Evolutionary conservation across 208 protist species (phyloP).

Genomic region (Trichomonas vaginalis): DNA sequence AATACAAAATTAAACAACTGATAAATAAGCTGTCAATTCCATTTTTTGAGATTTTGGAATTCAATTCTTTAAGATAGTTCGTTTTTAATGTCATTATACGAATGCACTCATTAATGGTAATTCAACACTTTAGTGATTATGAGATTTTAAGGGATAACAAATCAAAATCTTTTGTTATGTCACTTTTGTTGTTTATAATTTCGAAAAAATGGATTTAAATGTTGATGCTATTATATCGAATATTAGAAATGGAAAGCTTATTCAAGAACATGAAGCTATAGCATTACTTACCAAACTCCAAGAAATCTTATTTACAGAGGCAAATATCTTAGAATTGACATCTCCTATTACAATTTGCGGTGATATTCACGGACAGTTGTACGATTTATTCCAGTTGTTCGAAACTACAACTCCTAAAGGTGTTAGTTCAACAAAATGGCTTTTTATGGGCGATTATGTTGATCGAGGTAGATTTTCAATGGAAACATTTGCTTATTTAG

Average conservation of each 20-base stretch:
- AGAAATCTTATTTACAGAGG: constrained; percentile 19
- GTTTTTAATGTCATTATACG: too few species aligned
- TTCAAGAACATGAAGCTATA: not conserved
- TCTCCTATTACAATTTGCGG: constrained; percentile 34
- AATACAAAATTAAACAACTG: too few species aligned
- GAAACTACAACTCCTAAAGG: constrained; percentile 12
- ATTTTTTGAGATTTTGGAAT: too few species aligned
- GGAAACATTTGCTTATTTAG: constrained; percentile 31
- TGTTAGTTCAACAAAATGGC: not conserved
- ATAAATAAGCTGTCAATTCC: too few species aligned
- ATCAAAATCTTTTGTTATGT: too few species aligned
- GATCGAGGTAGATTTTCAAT: constrained; percentile 33
- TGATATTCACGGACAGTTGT: constrained; percentile 39
- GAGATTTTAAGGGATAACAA: too few species aligned
- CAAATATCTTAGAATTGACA: constrained; percentile 28
- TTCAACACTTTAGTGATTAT: too few species aligned
- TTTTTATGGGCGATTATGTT: constrained; percentile 42
- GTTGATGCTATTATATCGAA: not conserved
- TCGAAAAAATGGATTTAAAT: not conserved
- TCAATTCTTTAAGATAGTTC: too few species aligned
- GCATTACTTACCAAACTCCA: not conserved
- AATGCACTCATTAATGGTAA: too few species aligned
- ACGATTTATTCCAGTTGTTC: constrained; percentile 34
- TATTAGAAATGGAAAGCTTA: not conserved
- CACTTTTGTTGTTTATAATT: too few species aligned